Evolutionary conservation across 2,329 filamentous ascomycete species (phyloP).

Genomic region (Aspergillus sp.): DNA sequence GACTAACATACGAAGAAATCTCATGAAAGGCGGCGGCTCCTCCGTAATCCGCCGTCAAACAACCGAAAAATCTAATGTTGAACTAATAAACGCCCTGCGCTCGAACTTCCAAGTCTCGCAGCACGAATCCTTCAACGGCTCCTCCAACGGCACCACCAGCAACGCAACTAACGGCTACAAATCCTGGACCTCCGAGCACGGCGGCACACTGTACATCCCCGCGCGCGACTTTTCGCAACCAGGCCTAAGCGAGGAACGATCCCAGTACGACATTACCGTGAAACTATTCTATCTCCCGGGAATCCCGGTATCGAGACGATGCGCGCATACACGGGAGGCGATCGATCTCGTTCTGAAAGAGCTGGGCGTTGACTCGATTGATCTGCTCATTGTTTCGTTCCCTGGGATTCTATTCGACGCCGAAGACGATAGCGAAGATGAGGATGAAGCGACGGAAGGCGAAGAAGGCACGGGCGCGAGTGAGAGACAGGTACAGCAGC

Average conservation of each 20-base stretch:
- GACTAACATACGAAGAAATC: constrained; percentile 52
- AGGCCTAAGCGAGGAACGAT: constrained; percentile 70
- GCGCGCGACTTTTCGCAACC: constrained; percentile 64
- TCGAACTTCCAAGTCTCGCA: constrained; percentile 73
- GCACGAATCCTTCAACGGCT: constrained; percentile 35
- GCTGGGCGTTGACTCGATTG: constrained; percentile 66
- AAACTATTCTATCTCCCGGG: constrained; percentile 89
- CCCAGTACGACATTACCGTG: constrained; percentile 87
- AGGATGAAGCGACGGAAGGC: constrained; percentile 56
- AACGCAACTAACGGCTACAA: constrained; percentile 26
- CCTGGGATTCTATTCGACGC: constrained; percentile 91
- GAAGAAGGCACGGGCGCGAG: constrained; percentile 26
- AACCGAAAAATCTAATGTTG: constrained; percentile 80
- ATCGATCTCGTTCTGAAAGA: constrained; percentile 74
- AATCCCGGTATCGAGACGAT: constrained; percentile 58
- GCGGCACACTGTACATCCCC: constrained; percentile 64
- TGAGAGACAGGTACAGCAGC: constrained; percentile 27
- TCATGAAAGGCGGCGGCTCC: constrained; percentile 73
- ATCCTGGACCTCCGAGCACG: constrained; percentile 63
- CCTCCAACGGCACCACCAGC: constrained; percentile 6
- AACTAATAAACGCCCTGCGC: constrained; percentile 81
- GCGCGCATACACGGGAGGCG: constrained; percentile 67
- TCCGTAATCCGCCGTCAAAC: constrained; percentile 75
- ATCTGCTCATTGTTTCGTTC: constrained; percentile 88
- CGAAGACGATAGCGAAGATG: constrained; percentile 71